phyloP scores from a whole-genome alignment of 1,139 yeast genomes.

The Scheffersomyces insectosa region DNA sequence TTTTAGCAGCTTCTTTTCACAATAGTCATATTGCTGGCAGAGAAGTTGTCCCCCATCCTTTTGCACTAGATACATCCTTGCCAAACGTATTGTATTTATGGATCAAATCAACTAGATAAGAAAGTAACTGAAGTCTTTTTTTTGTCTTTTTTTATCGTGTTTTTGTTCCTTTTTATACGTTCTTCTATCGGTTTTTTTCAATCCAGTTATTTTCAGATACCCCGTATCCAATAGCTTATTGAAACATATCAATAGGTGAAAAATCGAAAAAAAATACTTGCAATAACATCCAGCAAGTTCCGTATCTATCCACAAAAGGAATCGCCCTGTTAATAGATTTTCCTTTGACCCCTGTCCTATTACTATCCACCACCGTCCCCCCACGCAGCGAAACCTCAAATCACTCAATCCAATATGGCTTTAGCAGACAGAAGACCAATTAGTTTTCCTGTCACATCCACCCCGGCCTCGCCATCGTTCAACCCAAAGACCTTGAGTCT shows the following conservation, averaged over 20 bases:
- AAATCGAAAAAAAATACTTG: no score
- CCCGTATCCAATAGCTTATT: no score
- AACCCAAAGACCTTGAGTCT: constrained; percentile 41
- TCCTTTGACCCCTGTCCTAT: not conserved
- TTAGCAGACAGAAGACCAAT: constrained; percentile 61
- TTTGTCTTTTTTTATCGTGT: constrained; percentile 1
- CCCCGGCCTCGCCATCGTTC: constrained; percentile 48
- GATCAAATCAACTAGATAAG: constrained; percentile 3
- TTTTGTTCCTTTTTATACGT: not conserved
- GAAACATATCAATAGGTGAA: no score
- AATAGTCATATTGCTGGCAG: no score
- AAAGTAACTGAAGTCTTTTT: constrained; percentile 3
- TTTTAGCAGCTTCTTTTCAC: no score
- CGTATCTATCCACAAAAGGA: not conserved
- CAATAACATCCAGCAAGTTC: no score
- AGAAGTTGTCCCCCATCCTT: no score
- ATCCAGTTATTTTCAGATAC: constrained; percentile 1
- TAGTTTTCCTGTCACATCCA: constrained; percentile 40
- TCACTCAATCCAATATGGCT: constrained; percentile 37
- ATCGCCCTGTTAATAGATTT: constrained; percentile 1
- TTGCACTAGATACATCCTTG: no score
- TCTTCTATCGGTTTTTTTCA: constrained; percentile 1
- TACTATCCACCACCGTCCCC: not conserved
- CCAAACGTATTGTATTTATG: constrained; percentile 1
- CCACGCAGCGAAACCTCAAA: not conserved